Conservation (phyloP, 2,329 filamentous ascomycete species). For the Calonectria hawksworthii region DNA sequence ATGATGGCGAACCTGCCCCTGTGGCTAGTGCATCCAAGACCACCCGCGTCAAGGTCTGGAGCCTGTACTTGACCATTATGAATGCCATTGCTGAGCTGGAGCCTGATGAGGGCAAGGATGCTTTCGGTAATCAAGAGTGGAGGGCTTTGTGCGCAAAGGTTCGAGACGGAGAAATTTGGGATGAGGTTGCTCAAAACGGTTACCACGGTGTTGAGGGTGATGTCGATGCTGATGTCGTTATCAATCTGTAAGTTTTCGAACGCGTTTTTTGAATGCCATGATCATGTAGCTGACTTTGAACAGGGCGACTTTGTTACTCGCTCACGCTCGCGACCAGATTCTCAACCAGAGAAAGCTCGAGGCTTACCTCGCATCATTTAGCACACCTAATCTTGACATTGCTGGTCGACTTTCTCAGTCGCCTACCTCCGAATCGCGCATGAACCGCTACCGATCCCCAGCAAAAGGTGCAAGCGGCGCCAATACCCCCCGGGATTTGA, state of each 20-base stretch:
- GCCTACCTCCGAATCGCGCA: constrained; percentile 52
- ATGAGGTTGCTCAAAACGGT: constrained; percentile 88
- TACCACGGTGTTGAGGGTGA: constrained; percentile 91
- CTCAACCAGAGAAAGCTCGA: constrained; percentile 91
- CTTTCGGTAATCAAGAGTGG: constrained; percentile 90
- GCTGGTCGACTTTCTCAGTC: constrained; percentile 71
- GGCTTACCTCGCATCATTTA: constrained; percentile 85
- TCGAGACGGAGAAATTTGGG: constrained; percentile 93
- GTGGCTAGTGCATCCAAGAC: constrained; percentile 84
- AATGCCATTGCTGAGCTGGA: constrained; percentile 93
- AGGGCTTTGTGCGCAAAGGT: constrained; percentile 85
- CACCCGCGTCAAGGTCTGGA: constrained; percentile 96
- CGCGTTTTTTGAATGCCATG: constrained; percentile 14
- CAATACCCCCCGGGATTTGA: constrained; percentile 86
- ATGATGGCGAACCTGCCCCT: constrained; percentile 74
- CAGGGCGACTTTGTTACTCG: constrained; percentile 89
- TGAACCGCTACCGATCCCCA: constrained; percentile 59
- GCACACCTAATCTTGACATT: constrained; percentile 80
- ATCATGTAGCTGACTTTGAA: constrained; percentile 37
- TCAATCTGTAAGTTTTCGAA: constrained; percentile 76
- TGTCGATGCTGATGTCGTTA: constrained; percentile 94
- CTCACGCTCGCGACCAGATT: constrained; percentile 87
- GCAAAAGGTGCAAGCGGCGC: constrained; percentile 73
- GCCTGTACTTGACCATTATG: constrained; percentile 92
- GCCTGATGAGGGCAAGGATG: constrained; percentile 88